Conservation (phyloP, 805 yeast genomes). For the Saccharomycopsis capsularis region DNA sequence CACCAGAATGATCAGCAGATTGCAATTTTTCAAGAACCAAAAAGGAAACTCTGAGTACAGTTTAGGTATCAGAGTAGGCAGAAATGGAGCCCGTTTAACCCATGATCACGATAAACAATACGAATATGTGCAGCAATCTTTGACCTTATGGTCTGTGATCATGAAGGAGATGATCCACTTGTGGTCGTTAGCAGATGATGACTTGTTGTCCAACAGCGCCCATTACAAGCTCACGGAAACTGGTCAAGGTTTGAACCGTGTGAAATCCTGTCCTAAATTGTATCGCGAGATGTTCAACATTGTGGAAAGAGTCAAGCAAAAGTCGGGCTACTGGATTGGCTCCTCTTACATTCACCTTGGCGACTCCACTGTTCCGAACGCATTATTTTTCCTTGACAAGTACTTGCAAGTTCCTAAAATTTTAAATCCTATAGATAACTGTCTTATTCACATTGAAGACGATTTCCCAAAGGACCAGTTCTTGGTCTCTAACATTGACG, state of each 20-base stretch:
- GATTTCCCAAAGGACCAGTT: constrained; percentile 42
- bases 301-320: constrained; percentile 54
- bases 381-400: constrained; percentile 70
- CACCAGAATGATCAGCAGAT: constrained; percentile 48
- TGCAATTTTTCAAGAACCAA: constrained; percentile 41
- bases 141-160: constrained; percentile 68
- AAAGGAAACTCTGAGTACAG: constrained; percentile 37
- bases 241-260: constrained; percentile 76
- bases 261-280: constrained; percentile 65
- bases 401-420: constrained; percentile 76
- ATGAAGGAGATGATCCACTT: constrained; percentile 71
- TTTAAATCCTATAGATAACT: constrained; percentile 62
- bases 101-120: constrained; percentile 69
- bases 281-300: constrained; percentile 66
- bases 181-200: constrained; percentile 74
- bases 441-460: constrained; percentile 47
- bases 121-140: constrained; percentile 68
- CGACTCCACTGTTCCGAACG: constrained; percentile 80
- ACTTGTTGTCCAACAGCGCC: constrained; percentile 47
- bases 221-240: constrained; percentile 59
- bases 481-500: constrained; percentile 43
- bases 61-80: constrained; percentile 60
- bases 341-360: constrained; percentile 76
- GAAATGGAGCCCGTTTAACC: constrained; percentile 62
- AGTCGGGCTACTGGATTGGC: constrained; percentile 69